Evolutionary conservation across 208 protist species (phyloP), one percentile per base, ranked within the genome.

Genomic region (Crithidia mellificae): DNA sequence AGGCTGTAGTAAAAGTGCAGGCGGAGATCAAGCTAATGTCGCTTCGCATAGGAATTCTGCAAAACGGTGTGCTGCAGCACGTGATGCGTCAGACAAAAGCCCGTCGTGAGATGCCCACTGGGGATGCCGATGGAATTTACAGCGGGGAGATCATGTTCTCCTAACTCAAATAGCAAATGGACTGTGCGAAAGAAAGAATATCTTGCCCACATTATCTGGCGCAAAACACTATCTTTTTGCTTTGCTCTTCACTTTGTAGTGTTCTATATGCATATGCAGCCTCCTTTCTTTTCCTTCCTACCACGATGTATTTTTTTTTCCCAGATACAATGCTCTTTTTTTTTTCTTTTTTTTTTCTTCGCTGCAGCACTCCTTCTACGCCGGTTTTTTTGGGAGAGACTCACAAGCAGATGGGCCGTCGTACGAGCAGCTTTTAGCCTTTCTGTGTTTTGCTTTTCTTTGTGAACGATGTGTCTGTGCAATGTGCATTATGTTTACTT

Each of bases 21-120:
- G 72, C 75, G 0, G 88, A 96, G 71, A 96, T 94, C 24, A 94
- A 94, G 47, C 85, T 92, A 51, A 96, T 96, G 91, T 85, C 84
- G 9, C 70, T 94, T 50, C 86, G 91, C 54, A 96, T 94, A 62
- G 91, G 91, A 56, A 81, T 96, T 41, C 76, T 96, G 0, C 91
- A 96, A 68, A 81, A 96, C 66, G 79, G 85, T n/a, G 88, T 96
- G n/a, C 77, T 94, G 44, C 87, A 92, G 53, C 90, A 93, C 51
- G 81, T 94, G 11, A 86, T 89, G 74, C 81, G 84, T 32, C 87
- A 93, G 74, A 92, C 88, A 3, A 85, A 87, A 53, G 85, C 84
- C 8, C 84, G 84, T 47, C 72, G 81, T 30, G 88, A 93, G 51
- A 78, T 74, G 27, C 53, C 49, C 14, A 22, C 57, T 0, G 47